These are phyloP conservation scores for Malania oleifera DNA, from an alignment of 164 flowering plant genomes.

Conservation along the genomic window DNA sequence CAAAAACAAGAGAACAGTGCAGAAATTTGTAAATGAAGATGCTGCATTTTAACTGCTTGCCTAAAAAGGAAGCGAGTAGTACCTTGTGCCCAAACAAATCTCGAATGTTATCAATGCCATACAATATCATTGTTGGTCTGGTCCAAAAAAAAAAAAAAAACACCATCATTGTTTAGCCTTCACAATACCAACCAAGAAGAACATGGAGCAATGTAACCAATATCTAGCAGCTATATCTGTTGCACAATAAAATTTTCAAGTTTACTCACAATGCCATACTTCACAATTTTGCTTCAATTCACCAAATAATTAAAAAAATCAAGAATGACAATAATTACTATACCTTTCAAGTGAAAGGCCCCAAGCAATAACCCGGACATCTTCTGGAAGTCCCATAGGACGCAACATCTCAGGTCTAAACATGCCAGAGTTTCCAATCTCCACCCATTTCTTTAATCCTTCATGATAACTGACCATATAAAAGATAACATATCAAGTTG, in stretches of 20 bases:
- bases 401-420: conserved; percentile 98
- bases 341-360: conserved; percentile 98
- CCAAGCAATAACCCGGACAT: conserved; percentile 93
- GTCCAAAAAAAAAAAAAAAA: conserved; percentile 8
- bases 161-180: neutral
- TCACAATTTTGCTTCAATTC: no score
- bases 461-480: conserved; percentile 68
- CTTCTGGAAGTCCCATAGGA: conserved; percentile 98
- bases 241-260: no score
- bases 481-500: neutral
- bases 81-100: conserved; percentile 99
- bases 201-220: neutral
- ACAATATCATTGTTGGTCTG: conserved; percentile 95
- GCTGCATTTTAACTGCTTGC: neutral
- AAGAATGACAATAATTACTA: neutral
- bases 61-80: conserved; percentile 2
- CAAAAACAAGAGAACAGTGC: conserved; percentile 11
- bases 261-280: no score
- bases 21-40: neutral
- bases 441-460: conserved; percentile 92
- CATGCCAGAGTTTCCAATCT: conserved; percentile 96
- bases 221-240: no score
- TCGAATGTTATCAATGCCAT: conserved; percentile 85
- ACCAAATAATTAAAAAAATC: neutral
- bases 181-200: neutral